phyloP scores from a whole-genome alignment of 106 monocot genomes.

The Dendrobium chrysotoxum region DNA sequence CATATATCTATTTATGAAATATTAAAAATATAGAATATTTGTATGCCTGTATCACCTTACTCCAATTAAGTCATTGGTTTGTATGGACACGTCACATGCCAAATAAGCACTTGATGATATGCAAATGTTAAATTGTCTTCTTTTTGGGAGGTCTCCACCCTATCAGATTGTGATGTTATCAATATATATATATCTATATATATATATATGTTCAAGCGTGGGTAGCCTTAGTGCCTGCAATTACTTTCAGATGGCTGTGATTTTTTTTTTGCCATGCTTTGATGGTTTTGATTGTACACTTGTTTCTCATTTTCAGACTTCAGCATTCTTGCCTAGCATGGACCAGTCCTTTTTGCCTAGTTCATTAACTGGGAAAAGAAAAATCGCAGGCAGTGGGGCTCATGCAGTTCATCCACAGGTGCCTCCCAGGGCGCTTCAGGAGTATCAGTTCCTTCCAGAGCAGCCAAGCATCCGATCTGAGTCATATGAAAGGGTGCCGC shows the following conservation, averaged over 20 bases:
- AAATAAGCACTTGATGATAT: too few species aligned
- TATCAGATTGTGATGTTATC: too few species aligned
- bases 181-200: too few species aligned
- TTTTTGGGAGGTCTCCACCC: too few species aligned
- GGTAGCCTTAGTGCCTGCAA: too few species aligned
- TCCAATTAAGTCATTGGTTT: too few species aligned
- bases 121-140: too few species aligned
- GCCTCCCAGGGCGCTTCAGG: slow-evolving; percentile 61
- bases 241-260: neutral
- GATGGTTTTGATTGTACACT: neutral
- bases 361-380: slow-evolving; percentile 62
- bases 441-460: slow-evolving; percentile 98
- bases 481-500: slow-evolving; percentile 52
- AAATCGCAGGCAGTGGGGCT: slow-evolving; percentile 28
- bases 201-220: too few species aligned
- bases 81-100: too few species aligned
- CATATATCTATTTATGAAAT: too few species aligned
- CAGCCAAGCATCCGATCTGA: slow-evolving; percentile 73
- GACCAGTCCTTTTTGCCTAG: slow-evolving; percentile 48
- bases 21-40: too few species aligned
- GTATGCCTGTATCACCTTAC: too few species aligned
- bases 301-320: slow-evolving; percentile 32
- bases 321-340: slow-evolving; percentile 51
- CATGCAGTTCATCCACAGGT: slow-evolving; percentile 48
- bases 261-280: neutral